Evolutionary conservation across 805 yeast genomes (phyloP), one percentile per base, ranked within the genome.

Genomic region (Wickerhamomyces xylosicus): DNA sequence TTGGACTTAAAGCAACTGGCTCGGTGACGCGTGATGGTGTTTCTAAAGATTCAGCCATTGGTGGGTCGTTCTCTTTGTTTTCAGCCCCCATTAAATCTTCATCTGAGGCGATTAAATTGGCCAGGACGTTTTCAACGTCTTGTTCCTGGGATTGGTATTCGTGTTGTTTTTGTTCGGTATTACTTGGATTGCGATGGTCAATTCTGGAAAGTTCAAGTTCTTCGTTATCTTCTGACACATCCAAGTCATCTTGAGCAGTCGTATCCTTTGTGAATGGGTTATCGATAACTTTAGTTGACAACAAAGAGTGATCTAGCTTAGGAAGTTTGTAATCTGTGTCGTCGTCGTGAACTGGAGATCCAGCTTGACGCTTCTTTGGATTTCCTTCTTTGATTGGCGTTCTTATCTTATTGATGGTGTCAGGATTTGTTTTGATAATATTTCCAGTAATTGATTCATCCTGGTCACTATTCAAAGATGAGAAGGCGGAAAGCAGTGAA

Each of bases 21-120:
- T 59, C 58, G 7, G 62, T 56, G 5, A 50, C 37, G 13, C 62
- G 48, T 6, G 53, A 41, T 8, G 63, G 64, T 0, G 61, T 57
- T 5, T 25, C 29, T 11, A 11, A 42, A 20, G 16, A 19, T 19
- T 7, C 14, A 15, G 19, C 29, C 29, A 25, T 7, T 25, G 29
- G 29, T 11, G 29, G 14, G 14, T 5, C 9, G 13, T 25, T 25
- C 29, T 25, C 29, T 25, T 25, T 25, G 29, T 25, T 11, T 25
- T 25, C 29, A 8, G 13, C 4, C 5, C 14, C 14, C 9, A 9
- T 25, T 11, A 25, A 25, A 25, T 25, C 29, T 11, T 7, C 14
- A 13, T 25, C 29, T 10, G 29, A 25, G 9, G 29, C 29, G 13
- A 25, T 25, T n/a, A 25, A 8, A 25, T 11, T n/a, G 14, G 29